Base-by-base conservation (phyloP, 345 rosid species). In the Populus euphratica region DNA sequence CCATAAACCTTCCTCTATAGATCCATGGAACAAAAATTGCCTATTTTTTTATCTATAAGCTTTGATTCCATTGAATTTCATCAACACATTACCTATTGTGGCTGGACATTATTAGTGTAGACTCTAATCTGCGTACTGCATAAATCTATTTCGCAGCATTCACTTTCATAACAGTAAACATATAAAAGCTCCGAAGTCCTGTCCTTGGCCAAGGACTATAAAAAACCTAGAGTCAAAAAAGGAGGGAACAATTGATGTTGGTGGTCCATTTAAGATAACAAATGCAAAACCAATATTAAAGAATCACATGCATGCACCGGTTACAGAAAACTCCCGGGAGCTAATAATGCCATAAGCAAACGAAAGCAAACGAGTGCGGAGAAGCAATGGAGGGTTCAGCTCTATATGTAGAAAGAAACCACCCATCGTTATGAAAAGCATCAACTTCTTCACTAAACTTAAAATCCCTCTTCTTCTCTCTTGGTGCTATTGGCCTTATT, bases 351-450 rank as follows among this genome's bases (percentile, higher is more conserved):
- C 20, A 21, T 9, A 5, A 74, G 18, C 54, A 63, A 63, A 29
- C 6, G 18, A 9, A 5, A 74, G 18, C 54, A 63, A 63, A 29
- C 6, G 18, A 9, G 59, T 14, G 29, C 75, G 25, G 52, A 21
- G n/a, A 16, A 23, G 75, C 29, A 8, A 23, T 20, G 7, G 13
- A 23, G 27, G 33, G 61, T 23, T 29, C 38, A 50, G 56, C 35
- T 29, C 39, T 23, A 25, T 17, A 29, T 4, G 69, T 21, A 1
- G 23, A 62, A 25, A 18, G 23, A 62, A 43, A 61, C 99, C 99
- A 93, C 31, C 97, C 99, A 17, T 91, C 98, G 39, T 82, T 86
- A 72, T 83, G 63, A 66, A n/a, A 87, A 0, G 96, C 96, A 33
- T 94, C 94, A 12, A 94, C 99, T 12, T 87, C 89, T 4, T 89